Evolutionary conservation across 306 rosid species (phyloP), one percentile per base, ranked within the genome.

Genomic region (Dryas alaskensis): DNA sequence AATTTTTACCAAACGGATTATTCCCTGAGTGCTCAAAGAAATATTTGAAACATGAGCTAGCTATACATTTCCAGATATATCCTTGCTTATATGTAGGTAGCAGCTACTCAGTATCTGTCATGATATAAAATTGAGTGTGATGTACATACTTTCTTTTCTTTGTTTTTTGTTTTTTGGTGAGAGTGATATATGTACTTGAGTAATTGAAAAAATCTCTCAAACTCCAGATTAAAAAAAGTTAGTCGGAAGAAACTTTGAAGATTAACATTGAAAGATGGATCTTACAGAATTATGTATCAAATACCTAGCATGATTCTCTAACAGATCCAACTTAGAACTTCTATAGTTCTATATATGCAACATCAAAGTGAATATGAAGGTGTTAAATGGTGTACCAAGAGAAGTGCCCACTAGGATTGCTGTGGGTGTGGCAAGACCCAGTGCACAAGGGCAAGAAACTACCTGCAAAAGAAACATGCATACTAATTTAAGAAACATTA

Each of bases 371-470:
- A 76, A 80, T 72, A 63, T 44, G 65, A 77, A 76, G 66, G 70
- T 19, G 48, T 55, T 63, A 78, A 70, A 76, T 42, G 52, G 54
- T 75, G 27, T 85, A 92, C 97, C 98, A 54, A 92, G 92, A 52
- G 98, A 92, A 78, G 97, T 94, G 87, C 99, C 99, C 72, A 92
- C 96, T 66, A 95, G 87, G 83, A 92, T 95, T 79, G 99, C 96
- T 46, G 98, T 95, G 65, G 98, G 99, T 70, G 99, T 94, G 73
- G 97, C 99, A 70, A 94, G 98, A 82, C 99, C 99, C 81, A 94
- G 70, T 66, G 97, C 99, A 73, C 99, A 95, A 49, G 99, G 99
- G 81, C 98, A 95, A 78, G 98, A 95, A 76, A 95, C 98, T 72
- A 95, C 99, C 98, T 94, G 92, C 70, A 80, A 39, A 68, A 46